Base-by-base conservation (phyloP, 202 grass and related monocot species). In the Schoenoplectus tabernaemontani region DNA sequence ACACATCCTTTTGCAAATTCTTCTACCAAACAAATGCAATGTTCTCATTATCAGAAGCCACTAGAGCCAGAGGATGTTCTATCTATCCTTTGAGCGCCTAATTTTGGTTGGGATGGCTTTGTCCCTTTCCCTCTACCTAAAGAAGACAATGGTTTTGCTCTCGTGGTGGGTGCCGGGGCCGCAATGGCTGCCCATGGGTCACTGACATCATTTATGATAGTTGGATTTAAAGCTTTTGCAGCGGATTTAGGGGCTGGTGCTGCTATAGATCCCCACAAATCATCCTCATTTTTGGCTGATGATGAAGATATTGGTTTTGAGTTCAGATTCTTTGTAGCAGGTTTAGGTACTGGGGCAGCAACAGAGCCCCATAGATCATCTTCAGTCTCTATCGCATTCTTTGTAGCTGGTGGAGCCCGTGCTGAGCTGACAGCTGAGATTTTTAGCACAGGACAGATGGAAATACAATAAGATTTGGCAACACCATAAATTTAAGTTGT, bases 151-250 rank as follows among this genome's bases (percentile, higher is more conserved):
- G 96, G 96, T 70, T 87, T 96, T 32, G 88, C 96, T 86, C 87
- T 99, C 53, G 92, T 96, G 78, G 83, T 83, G 7, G 96, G 96
- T 41, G 90, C 84, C 54, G 92, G 92, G 60, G 92, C 96, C n/a
- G 96, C 92, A 61, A 99, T 96, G 37, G 90, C 92, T 66, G 92
- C 96, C 92, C 92, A 99, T 72, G 93, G 57, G 79, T 98, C 96
- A 63, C 47, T 82, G 10, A 92, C 88, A 57, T 41, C 87, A 53
- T 77, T 89, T 36, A n/a, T 28, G 3, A 47, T 36, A 54, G 87
- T 61, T 36, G 85, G 63, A 20, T 91, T 91, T 36, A 64, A 80
- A 61, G 92, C 64, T 80, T 87, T 96, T 28, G 81, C 83, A 57
- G 74, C 79, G 47, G 92, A 86, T 86, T 90, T 96, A 20, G 96